phyloP scores from a whole-genome alignment of 164 flowering plant genomes.

The Dillenia turbinata region DNA sequence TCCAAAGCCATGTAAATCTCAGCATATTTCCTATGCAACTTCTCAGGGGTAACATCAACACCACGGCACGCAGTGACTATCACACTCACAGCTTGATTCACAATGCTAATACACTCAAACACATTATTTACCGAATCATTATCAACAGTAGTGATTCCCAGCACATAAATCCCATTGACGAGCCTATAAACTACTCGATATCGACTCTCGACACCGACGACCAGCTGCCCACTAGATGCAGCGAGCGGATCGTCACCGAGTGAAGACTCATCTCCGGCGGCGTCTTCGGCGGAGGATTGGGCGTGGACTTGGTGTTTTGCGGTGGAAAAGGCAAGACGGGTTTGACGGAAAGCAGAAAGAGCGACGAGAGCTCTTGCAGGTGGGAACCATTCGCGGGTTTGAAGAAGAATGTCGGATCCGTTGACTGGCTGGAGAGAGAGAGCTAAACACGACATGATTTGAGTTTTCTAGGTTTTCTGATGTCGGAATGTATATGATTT shows the following conservation, averaged over 20 bases:
- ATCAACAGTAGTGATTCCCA: constrained; percentile 80
- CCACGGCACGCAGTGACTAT: constrained; percentile 93
- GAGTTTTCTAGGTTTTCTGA: too few species aligned
- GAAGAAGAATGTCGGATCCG: constrained; percentile 87
- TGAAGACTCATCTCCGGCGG: constrained; percentile 29
- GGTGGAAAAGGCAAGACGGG: constrained; percentile 59
- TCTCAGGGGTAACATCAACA: constrained; percentile 93
- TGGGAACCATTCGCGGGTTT: constrained; percentile 98
- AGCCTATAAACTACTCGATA: constrained; percentile 89
- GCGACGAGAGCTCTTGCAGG: constrained; percentile 92
- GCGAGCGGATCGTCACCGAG: constrained; percentile 93
- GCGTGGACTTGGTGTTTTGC: constrained; percentile 17
- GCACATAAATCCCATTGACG: constrained; percentile 81
- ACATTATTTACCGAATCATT: constrained; percentile 63
- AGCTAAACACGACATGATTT: constrained; percentile 81
- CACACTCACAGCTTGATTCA: constrained; percentile 89
- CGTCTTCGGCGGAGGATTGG: neutral
- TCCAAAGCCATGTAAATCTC: constrained; percentile 92
- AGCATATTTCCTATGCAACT: constrained; percentile 72
- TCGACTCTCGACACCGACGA: constrained; percentile 82
- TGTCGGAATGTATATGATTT: too few species aligned
- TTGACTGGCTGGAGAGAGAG: constrained; percentile 82
- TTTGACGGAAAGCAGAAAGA: constrained; percentile 75
- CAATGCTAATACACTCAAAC: constrained; percentile 83
- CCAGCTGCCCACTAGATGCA: constrained; percentile 86